Conservation (phyloP, 345 rosid species). For the Lagerstroemia speciosa region DNA sequence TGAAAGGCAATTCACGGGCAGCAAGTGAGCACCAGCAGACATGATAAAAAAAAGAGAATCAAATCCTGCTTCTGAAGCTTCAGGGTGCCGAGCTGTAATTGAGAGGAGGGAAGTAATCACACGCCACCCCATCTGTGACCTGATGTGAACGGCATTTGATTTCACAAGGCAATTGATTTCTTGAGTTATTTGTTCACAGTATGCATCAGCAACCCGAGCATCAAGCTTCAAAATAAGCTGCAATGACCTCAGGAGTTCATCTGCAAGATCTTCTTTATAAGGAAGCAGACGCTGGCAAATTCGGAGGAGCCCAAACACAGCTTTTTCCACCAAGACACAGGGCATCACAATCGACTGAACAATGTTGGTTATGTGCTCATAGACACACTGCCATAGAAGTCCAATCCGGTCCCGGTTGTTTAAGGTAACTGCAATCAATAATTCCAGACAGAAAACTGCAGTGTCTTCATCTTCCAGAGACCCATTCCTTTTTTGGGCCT, state of each 20-base stretch:
- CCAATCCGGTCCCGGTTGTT: conserved; percentile 91
- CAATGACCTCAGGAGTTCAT: conserved; percentile 91
- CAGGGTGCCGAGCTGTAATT: conserved; percentile 88
- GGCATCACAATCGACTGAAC: conserved; percentile 96
- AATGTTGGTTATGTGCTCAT: conserved; percentile 90
- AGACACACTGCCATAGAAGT: conserved; percentile 94
- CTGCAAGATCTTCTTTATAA: conserved; percentile 93
- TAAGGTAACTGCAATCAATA: conserved; percentile 91
- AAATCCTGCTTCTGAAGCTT: conserved; percentile 97
- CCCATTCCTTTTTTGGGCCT: conserved; percentile 76
- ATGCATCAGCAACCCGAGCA: conserved; percentile 96
- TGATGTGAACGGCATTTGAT: conserved; percentile 89
- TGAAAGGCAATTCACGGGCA: conserved; percentile 72
- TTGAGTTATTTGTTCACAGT: conserved; percentile 87
- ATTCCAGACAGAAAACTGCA: conserved; percentile 93
- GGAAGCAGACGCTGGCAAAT: conserved; percentile 98
- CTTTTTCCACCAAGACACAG: conserved; percentile 84
- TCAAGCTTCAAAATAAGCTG: conserved; percentile 96
- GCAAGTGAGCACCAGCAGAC: conserved; percentile 73
- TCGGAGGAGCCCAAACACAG: conserved; percentile 91
- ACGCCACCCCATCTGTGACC: conserved; percentile 96
- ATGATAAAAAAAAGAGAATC: conserved; percentile 73
- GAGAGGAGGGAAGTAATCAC: conserved; percentile 82
- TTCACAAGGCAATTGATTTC: conserved; percentile 93
- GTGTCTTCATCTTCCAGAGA: conserved; percentile 97